Evolutionary conservation across 176 grass and related monocot genomes (phyloP).

Genomic region (Alopecurus myosuroides): DNA sequence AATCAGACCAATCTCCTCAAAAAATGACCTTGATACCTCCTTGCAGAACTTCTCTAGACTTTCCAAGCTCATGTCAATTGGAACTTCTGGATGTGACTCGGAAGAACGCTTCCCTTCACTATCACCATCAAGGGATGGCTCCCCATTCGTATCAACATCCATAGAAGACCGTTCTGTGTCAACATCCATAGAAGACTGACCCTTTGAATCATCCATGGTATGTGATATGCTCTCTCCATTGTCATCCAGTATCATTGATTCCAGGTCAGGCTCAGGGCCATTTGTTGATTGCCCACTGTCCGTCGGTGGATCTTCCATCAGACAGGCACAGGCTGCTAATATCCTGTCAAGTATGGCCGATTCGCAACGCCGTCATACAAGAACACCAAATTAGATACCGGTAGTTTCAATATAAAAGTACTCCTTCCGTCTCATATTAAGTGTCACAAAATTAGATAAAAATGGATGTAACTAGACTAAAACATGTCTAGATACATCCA

Average conservation of each 20-base stretch:
- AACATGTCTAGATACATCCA: no score
- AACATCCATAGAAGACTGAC: slow-evolving; percentile 6
- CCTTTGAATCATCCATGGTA: slow-evolving; percentile 22
- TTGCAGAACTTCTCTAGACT: slow-evolving; percentile 79
- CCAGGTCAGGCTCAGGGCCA: slow-evolving; percentile 20
- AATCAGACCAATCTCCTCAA: slow-evolving; percentile 70
- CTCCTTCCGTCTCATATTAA: no score
- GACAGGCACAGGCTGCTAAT: background rate
- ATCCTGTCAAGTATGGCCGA: slow-evolving; percentile 18
- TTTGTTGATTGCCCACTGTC: slow-evolving; percentile 16
- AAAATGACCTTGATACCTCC: slow-evolving; percentile 72
- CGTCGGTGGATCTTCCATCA: slow-evolving; percentile 29
- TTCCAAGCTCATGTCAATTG: slow-evolving; percentile 44
- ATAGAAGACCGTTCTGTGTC: slow-evolving; percentile 22
- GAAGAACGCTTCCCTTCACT: slow-evolving; percentile 22
- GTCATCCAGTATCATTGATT: slow-evolving; percentile 32
- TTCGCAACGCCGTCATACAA: background rate
- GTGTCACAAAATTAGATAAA: no score
- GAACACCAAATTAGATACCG: background rate
- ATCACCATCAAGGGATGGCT: slow-evolving; percentile 18
- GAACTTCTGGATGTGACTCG: slow-evolving; percentile 12
- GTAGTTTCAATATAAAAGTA: slow-evolving; percentile 4
- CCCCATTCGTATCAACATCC: slow-evolving; percentile 23
- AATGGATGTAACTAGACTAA: no score
- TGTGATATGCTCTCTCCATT: slow-evolving; percentile 2